phyloP scores from a whole-genome alignment of 495 filamentous ascomycete species.

The Bryoglossum gracile region DNA sequence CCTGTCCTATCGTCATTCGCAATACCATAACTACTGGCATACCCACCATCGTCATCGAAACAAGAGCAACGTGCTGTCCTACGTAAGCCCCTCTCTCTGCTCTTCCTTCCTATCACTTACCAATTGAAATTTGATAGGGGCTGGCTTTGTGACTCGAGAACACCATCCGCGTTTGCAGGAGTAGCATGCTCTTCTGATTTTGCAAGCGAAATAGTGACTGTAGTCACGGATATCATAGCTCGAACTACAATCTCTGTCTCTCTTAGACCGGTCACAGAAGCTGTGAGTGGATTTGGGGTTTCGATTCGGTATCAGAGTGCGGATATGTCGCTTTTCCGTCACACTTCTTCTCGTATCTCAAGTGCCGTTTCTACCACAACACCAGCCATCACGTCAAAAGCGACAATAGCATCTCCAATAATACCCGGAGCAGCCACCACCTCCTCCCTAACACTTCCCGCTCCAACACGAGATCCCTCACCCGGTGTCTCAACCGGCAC shows the following conservation, averaged over 20 bases:
- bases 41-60: too few relatives aligned
- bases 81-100: not conserved
- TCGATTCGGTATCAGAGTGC: not conserved
- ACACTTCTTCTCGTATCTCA: too few relatives aligned
- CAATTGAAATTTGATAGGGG: not conserved
- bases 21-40: not conserved
- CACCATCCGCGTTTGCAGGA: not conserved
- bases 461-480: not conserved
- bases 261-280: not conserved
- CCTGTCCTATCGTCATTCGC: not conserved
- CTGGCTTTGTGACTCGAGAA: not conserved
- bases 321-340: not conserved
- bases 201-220: not conserved
- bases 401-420: not conserved
- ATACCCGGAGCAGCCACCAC: not conserved
- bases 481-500: constrained; percentile 4
- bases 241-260: not conserved
- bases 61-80: constrained; percentile 8
- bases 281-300: constrained; percentile 7
- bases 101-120: not conserved
- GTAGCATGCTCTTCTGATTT: constrained; percentile 6
- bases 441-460: not conserved
- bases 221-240: not conserved
- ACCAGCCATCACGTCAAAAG: not conserved
- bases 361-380: not conserved